Conservation (phyloP, 1,284 basidiomycete genomes). For the Termitomyces sp. region DNA sequence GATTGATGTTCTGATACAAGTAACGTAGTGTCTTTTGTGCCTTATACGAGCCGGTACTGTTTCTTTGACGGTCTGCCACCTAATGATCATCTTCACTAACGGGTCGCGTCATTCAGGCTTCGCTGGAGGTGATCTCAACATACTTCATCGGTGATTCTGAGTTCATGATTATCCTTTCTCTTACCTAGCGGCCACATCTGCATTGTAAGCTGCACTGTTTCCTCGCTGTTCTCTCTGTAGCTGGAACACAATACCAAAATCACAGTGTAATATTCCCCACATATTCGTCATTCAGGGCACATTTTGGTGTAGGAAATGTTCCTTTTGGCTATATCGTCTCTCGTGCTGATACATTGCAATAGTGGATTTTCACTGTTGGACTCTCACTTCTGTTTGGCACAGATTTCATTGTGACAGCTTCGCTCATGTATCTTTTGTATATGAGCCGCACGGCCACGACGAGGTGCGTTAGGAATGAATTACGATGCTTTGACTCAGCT, state of each 20-base stretch:
- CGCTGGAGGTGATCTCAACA: neutral
- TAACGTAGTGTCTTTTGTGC: neutral
- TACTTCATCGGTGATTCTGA: neutral
- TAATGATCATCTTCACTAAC: neutral
- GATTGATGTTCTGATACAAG: neutral
- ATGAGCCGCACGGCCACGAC: constrained; percentile 1
- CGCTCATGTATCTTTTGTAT: constrained; percentile 3
- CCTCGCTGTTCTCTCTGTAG: neutral
- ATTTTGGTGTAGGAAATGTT: neutral
- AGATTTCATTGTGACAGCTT: constrained; percentile 3
- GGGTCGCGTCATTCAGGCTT: neutral
- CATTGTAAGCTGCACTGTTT: neutral
- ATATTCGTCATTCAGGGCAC: constrained; percentile 3
- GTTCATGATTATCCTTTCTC: neutral
- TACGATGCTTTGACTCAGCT: neutral
- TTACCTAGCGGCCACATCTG: neutral
- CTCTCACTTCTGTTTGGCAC: constrained; percentile 3
- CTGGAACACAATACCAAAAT: neutral
- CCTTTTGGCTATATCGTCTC: neutral
- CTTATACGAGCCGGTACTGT: neutral
- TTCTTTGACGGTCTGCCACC: neutral
- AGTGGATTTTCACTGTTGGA: constrained; percentile 6
- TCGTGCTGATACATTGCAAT: neutral
- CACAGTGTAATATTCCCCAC: constrained; percentile 3
- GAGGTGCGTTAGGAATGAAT: neutral